Evolutionary conservation across 306 rosid genomes (phyloP).

Genomic region (Leucaena leucocephala): DNA sequence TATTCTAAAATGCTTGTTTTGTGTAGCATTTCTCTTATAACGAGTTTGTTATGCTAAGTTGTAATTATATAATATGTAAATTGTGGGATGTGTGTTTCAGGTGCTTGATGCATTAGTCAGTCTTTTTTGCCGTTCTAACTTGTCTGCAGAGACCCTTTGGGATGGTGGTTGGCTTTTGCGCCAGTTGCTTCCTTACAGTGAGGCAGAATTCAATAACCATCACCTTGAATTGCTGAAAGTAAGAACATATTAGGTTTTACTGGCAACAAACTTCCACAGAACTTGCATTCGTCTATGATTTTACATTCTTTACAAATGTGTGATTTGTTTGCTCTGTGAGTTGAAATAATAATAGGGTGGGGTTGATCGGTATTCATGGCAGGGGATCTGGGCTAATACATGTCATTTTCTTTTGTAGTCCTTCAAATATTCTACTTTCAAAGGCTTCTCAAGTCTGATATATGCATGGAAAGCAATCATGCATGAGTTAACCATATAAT

Average conservation of each 20-base stretch:
- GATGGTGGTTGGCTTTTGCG: slow-evolving; percentile 99
- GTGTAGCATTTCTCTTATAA: not conserved
- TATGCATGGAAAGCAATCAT: not conserved
- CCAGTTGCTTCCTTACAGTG: slow-evolving; percentile 88
- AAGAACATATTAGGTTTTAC: slow-evolving; percentile 40
- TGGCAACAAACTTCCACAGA: slow-evolving; percentile 15
- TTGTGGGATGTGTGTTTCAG: slow-evolving; percentile 47
- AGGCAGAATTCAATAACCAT: slow-evolving; percentile 70
- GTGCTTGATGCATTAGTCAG: slow-evolving; percentile 87
- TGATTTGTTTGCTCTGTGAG: slow-evolving; percentile 20
- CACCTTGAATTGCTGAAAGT: slow-evolving; percentile 80
- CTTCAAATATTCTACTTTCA: slow-evolving; percentile 1
- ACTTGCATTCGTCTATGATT: not conserved
- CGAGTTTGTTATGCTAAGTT: slow-evolving; percentile 31
- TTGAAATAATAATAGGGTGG: slow-evolving; percentile 19
- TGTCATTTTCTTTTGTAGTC: slow-evolving; percentile 20
- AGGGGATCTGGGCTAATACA: slow-evolving; percentile 4
- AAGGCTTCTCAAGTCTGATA: slow-evolving; percentile 8
- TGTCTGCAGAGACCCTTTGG: slow-evolving; percentile 92
- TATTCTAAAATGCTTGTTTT: slow-evolving; percentile 2
- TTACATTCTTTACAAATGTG: slow-evolving; percentile 22
- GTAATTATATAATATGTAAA: slow-evolving; percentile 1
- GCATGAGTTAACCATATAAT: slow-evolving; percentile 6
- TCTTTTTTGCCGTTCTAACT: slow-evolving; percentile 80
- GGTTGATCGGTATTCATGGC: slow-evolving; percentile 8